These are phyloP conservation scores for Steccherinum ochraceum DNA, from an alignment of 768 basidiomycete genomes.

Conservation along the genomic window DNA sequence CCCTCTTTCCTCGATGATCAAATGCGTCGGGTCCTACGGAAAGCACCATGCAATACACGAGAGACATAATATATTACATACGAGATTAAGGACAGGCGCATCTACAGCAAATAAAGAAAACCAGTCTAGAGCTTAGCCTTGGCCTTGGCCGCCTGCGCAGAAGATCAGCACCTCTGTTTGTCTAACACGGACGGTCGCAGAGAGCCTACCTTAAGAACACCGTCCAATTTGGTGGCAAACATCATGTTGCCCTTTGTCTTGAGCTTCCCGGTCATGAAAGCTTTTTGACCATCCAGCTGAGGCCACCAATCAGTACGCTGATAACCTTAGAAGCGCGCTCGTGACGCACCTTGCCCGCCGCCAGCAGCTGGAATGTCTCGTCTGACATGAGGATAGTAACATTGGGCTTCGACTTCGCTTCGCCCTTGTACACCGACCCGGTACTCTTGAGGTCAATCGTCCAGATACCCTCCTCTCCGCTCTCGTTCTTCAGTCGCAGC, in stretches of 20 bases:
- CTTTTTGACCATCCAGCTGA: conserved; percentile 86
- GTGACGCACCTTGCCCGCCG: conserved; percentile 57
- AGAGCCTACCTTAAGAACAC: conserved; percentile 64
- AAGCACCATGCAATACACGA: too few relatives aligned
- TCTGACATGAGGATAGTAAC: conserved; percentile 77
- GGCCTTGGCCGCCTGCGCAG: conserved; percentile 23
- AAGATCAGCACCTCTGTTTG: neutral
- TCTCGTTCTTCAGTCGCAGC: conserved; percentile 67
- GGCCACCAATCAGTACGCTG: neutral
- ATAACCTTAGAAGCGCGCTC: neutral
- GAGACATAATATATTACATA: neutral
- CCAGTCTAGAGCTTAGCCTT: conserved; percentile 42
- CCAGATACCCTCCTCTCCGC: conserved; percentile 72
- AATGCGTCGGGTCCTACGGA: too few relatives aligned
- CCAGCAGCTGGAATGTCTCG: conserved; percentile 67
- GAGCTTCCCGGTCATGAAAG: conserved; percentile 92
- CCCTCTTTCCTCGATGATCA: too few relatives aligned
- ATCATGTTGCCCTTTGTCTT: conserved; percentile 92
- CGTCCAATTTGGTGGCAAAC: conserved; percentile 88
- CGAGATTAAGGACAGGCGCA: neutral
- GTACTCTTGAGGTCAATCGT: conserved; percentile 91
- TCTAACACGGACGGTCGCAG: neutral
- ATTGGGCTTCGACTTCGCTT: conserved; percentile 66
- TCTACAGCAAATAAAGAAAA: too few relatives aligned
- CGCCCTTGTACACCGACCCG: conserved; percentile 70